phyloP scores from a whole-genome alignment of 192 early-diverging fungal species.

The Pilaira anomala region DNA sequence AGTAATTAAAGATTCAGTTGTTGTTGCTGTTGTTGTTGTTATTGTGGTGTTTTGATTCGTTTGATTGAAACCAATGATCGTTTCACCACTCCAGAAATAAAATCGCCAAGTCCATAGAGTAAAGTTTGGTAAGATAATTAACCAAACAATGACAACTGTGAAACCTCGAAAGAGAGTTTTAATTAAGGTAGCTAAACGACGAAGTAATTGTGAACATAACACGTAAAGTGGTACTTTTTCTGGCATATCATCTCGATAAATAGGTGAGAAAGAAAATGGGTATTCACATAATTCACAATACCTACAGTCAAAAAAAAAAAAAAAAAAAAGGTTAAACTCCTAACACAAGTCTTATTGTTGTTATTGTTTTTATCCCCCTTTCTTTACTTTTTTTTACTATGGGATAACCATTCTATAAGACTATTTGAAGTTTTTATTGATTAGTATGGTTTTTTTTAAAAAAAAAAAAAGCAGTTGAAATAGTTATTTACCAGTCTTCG shows the following conservation, averaged over 20 bases:
- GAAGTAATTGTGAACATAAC: constrained; percentile 22
- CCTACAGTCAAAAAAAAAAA: constrained; percentile 28
- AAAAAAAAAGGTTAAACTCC: not conserved
- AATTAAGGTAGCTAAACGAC: constrained; percentile 16
- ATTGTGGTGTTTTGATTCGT: not conserved
- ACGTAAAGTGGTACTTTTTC: constrained; percentile 56
- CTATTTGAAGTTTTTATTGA: constrained; percentile 38
- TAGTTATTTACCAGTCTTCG: constrained; percentile 79
- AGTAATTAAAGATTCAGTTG: not conserved
- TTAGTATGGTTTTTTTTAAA: too few relatives aligned
- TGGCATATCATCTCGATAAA: constrained; percentile 73
- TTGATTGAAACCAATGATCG: constrained; percentile 35
- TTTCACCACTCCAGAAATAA: constrained; percentile 78
- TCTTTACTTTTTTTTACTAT: constrained; percentile 70
- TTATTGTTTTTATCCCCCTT: not conserved
- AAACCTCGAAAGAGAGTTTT: constrained; percentile 53
- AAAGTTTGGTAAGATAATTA: constrained; percentile 75
- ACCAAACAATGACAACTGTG: constrained; percentile 72
- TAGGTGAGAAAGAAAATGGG: constrained; percentile 79
- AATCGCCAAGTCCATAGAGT: constrained; percentile 83
- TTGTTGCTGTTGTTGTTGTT: not conserved
- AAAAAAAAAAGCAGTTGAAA: not conserved
- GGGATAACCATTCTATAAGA: constrained; percentile 80
- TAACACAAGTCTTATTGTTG: not conserved
- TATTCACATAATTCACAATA: constrained; percentile 92